These are phyloP conservation scores for Anisogramma anomala DNA, from an alignment of 2,329 filamentous ascomycete genomes.

Conservation along the genomic window DNA sequence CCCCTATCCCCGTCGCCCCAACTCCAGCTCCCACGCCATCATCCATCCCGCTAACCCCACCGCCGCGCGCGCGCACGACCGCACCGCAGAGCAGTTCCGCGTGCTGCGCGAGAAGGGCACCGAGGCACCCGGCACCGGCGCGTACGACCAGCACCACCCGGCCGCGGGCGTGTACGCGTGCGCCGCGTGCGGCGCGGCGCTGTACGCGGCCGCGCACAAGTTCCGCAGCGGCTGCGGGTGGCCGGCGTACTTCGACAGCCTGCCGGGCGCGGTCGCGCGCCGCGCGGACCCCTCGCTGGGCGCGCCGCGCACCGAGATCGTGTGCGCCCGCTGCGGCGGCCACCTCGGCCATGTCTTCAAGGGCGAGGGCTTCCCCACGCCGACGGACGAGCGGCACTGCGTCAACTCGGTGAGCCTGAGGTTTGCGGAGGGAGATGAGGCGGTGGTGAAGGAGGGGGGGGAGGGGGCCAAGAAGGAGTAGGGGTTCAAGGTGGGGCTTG, in stretches of 20 bases:
- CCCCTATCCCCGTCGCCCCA: background rate
- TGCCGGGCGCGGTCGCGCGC: constrained; percentile 79
- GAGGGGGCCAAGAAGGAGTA: constrained; percentile 25
- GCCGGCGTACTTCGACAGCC: constrained; percentile 94
- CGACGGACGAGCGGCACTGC: constrained; percentile 93
- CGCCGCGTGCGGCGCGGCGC: constrained; percentile 71
- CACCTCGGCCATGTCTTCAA: constrained; percentile 88
- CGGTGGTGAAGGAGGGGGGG: constrained; percentile 28
- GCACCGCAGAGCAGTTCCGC: constrained; percentile 73
- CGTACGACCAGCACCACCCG: constrained; percentile 79
- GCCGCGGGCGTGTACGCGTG: constrained; percentile 71
- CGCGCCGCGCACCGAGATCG: constrained; percentile 83
- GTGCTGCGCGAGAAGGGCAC: constrained; percentile 88
- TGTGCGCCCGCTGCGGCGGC: constrained; percentile 88
- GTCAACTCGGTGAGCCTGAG: constrained; percentile 88
- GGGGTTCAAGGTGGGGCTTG: too few species aligned
- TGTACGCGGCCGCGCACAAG: constrained; percentile 90
- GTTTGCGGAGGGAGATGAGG: constrained; percentile 58
- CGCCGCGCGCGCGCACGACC: too few species aligned
- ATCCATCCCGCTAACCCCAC: background rate
- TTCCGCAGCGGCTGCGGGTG: constrained; percentile 95
- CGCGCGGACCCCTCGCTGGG: constrained; percentile 67
- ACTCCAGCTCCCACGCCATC: background rate
- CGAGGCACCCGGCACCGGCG: constrained; percentile 66
- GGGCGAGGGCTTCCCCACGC: constrained; percentile 70